Evolutionary conservation across 768 basidiomycete species (phyloP).

Genomic region (Collybia mongolica): DNA sequence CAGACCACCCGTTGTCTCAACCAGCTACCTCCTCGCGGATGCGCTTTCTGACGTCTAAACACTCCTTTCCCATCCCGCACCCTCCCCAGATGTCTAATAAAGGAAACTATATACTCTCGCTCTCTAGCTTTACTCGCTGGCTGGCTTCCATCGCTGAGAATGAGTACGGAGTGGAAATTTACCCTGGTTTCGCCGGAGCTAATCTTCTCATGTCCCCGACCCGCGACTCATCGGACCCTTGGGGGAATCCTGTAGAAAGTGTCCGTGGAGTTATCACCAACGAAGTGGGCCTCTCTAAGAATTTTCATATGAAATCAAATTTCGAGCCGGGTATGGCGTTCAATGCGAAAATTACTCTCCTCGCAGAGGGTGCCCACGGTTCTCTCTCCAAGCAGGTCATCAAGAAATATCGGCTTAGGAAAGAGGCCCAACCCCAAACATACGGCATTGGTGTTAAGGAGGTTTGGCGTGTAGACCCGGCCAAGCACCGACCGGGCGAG

Average conservation of each 20-base stretch:
- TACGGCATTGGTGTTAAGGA: constrained; percentile 97
- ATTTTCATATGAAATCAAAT: constrained; percentile 72
- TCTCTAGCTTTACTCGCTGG: constrained; percentile 90
- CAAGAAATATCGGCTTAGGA: constrained; percentile 71
- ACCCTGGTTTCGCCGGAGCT: constrained; percentile 95
- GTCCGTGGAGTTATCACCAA: constrained; percentile 87
- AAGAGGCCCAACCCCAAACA: constrained; percentile 79
- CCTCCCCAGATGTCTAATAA: constrained; percentile 97
- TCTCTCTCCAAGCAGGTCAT: constrained; percentile 82
- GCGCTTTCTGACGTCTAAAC: constrained; percentile 76
- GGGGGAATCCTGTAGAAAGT: constrained; percentile 41
- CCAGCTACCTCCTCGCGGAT: constrained; percentile 78
- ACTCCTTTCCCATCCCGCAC: constrained; percentile 83
- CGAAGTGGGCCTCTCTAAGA: constrained; percentile 87
- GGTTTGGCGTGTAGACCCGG: constrained; percentile 85
- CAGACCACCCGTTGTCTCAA: constrained; percentile 77
- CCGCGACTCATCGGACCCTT: constrained; percentile 34
- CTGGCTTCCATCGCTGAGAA: constrained; percentile 81
- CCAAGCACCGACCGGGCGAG: constrained; percentile 64
- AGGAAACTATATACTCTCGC: constrained; percentile 89
- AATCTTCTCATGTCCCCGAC: constrained; percentile 70
- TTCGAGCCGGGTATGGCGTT: constrained; percentile 99
- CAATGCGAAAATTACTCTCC: constrained; percentile 84
- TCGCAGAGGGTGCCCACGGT: constrained; percentile 96
- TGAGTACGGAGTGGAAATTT: constrained; percentile 85